These are phyloP conservation scores for Nowakowskiella sp. DNA, from an alignment of 192 early-diverging fungal species.

Conservation along the genomic window DNA sequence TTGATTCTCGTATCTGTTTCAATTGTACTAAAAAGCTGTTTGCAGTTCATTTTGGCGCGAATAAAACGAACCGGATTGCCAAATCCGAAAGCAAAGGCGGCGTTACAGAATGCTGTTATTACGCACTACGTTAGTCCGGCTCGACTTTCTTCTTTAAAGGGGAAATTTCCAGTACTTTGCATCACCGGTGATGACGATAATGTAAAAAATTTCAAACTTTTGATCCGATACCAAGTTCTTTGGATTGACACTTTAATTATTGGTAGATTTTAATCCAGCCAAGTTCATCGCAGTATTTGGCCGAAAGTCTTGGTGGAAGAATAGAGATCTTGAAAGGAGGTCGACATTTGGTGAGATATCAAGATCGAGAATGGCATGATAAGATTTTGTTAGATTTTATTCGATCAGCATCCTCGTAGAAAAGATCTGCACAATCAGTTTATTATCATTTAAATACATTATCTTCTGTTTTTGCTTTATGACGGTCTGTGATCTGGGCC, in stretches of 20 bases:
- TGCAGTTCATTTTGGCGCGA: neutral
- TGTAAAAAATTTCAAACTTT: too few relatives aligned
- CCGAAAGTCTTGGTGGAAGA: slow-evolving; percentile 16
- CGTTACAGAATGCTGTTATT: slow-evolving; percentile 24
- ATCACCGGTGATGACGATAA: slow-evolving; percentile 30
- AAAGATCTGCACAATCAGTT: too few relatives aligned
- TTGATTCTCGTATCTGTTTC: too few relatives aligned
- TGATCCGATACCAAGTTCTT: too few relatives aligned
- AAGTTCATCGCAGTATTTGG: slow-evolving; percentile 25
- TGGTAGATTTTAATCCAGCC: slow-evolving; percentile 34
- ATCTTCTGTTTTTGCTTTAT: too few relatives aligned
- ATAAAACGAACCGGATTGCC: slow-evolving; percentile 20
- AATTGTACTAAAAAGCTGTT: too few relatives aligned
- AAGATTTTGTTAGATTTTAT: too few relatives aligned
- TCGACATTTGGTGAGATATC: neutral
- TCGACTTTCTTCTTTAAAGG: slow-evolving; percentile 19
- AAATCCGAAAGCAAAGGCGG: slow-evolving; percentile 14
- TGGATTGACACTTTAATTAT: too few relatives aligned
- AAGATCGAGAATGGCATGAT: neutral
- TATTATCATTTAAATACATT: too few relatives aligned
- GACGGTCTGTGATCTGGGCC: too few relatives aligned
- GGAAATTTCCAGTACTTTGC: slow-evolving; percentile 27
- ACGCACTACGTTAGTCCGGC: slow-evolving; percentile 21
- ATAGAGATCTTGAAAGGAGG: slow-evolving; percentile 8
- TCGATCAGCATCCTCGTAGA: too few relatives aligned